phyloP scores from a whole-genome alignment of 345 rosid species.

The Cochlearia excelsa region DNA sequence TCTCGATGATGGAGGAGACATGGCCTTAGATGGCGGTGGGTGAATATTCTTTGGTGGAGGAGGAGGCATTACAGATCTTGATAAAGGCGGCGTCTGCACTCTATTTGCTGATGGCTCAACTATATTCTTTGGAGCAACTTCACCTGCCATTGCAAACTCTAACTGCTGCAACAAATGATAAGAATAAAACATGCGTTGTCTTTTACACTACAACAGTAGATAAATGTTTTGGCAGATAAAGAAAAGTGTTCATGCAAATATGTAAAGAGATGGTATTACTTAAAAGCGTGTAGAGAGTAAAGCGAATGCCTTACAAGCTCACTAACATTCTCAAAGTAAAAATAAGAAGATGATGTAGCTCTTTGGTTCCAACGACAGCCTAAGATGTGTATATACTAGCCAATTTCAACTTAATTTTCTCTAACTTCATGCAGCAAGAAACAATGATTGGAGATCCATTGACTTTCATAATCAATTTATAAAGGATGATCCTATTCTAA shows the following conservation, averaged over 20 bases:
- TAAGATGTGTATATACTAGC: conserved; percentile 4
- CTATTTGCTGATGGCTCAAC: conserved; percentile 36
- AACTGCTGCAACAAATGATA: conserved; percentile 46
- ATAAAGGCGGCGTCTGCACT: conserved; percentile 38
- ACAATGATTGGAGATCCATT: not conserved
- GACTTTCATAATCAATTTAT: too few relatives aligned
- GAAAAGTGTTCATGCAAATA: too few relatives aligned
- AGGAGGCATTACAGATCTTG: conserved; percentile 37
- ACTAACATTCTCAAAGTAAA: too few relatives aligned
- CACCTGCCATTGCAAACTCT: conserved; percentile 36
- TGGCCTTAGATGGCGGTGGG: conserved; percentile 54
- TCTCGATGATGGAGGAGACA: conserved; percentile 40
- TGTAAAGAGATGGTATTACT: too few relatives aligned
- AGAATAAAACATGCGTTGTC: conserved; percentile 16
- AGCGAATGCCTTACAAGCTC: too few relatives aligned
- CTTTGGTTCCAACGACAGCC: not conserved
- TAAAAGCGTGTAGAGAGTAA: too few relatives aligned
- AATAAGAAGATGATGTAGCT: too few relatives aligned
- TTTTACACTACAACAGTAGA: conserved; percentile 1
- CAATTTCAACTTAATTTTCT: not conserved
- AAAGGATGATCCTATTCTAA: conserved; percentile 6
- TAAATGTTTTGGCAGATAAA: not conserved
- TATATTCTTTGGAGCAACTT: conserved; percentile 47
- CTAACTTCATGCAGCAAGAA: conserved; percentile 13
- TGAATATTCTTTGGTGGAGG: conserved; percentile 39